phyloP scores from a whole-genome alignment of 169 alveolate species.

The Eimeria necatrix region DNA sequence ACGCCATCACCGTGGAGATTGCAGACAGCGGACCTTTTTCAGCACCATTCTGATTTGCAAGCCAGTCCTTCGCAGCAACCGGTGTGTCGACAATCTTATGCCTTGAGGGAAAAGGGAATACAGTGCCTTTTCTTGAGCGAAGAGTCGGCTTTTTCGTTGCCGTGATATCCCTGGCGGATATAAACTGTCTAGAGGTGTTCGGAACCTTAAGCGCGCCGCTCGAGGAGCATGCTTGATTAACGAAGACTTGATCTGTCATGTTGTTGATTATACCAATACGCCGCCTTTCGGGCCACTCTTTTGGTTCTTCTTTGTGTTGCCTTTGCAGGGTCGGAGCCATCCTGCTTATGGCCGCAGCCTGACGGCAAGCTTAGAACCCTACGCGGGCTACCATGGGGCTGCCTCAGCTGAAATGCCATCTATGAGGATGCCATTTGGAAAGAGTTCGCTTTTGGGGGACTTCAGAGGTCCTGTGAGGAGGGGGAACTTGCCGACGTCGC shows the following conservation, averaged over 20 bases:
- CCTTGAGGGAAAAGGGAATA: too few relatives aligned
- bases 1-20: constrained; percentile 29
- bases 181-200: too few relatives aligned
- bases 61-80: not conserved
- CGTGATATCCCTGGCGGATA: too few relatives aligned
- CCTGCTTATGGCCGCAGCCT: not conserved
- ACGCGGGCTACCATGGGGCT: not conserved
- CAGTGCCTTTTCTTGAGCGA: too few relatives aligned
- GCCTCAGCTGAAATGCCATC: constrained; percentile 22
- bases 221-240: too few relatives aligned
- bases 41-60: constrained; percentile 33
- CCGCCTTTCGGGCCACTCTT: not conserved
- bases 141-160: too few relatives aligned
- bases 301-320: not conserved
- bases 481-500: not conserved
- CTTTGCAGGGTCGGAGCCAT: not conserved
- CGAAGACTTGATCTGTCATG: too few relatives aligned
- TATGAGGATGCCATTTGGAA: constrained; percentile 14
- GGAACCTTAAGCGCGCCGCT: too few relatives aligned
- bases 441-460: constrained; percentile 15
- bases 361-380: not conserved
- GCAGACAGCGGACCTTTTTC: constrained; percentile 49
- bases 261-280: too few relatives aligned
- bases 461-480: not conserved
- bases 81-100: not conserved